Percentiles rank a stretch among this genome's conserved stretches.
Evolutionary conservation across 2,329 filamentous ascomycete genomes (phyloP).

Genomic region (Colletotrichum abscissum): DNA sequence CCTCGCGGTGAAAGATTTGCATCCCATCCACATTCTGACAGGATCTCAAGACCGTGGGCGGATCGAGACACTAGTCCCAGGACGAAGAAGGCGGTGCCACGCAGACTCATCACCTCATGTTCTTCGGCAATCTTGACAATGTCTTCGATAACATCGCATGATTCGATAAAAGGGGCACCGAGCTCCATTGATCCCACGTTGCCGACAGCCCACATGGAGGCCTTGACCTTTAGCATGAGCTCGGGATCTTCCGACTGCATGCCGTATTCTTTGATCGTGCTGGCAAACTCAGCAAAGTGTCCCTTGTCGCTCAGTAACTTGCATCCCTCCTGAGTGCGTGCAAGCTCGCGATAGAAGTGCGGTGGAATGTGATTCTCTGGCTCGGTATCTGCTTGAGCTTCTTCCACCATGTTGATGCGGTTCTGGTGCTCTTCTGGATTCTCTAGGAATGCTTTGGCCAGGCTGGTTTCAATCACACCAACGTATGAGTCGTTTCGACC

Average conservation of each 20-base stretch:
- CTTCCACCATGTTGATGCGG: slow-evolving; percentile 69
- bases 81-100: slow-evolving; percentile 97
- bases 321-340: slow-evolving; percentile 92
- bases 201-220: slow-evolving; percentile 95
- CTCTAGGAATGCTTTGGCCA: slow-evolving; percentile 85
- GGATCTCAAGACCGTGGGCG: slow-evolving; percentile 89
- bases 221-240: slow-evolving; percentile 92
- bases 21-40: slow-evolving; percentile 93
- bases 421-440: slow-evolving; percentile 68
- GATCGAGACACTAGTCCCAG: slow-evolving; percentile 92
- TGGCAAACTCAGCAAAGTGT: slow-evolving; percentile 93
- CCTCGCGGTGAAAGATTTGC: slow-evolving; percentile 87
- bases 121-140: slow-evolving; percentile 90
- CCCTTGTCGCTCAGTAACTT: slow-evolving; percentile 90
- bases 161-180: slow-evolving; percentile 92
- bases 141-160: slow-evolving; percentile 85
- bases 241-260: slow-evolving; percentile 88
- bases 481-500: slow-evolving; percentile 98
- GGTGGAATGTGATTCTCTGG: slow-evolving; percentile 84
- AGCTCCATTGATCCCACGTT: slow-evolving; percentile 99
- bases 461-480: slow-evolving; percentile 91
- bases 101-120: slow-evolving; percentile 90
- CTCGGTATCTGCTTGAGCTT: slow-evolving; percentile 65
- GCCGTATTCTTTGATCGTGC: slow-evolving; percentile 87
- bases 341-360: slow-evolving; percentile 96